Conservation (phyloP, 1,284 basidiomycete genomes). For the Volvariella surrecta region DNA sequence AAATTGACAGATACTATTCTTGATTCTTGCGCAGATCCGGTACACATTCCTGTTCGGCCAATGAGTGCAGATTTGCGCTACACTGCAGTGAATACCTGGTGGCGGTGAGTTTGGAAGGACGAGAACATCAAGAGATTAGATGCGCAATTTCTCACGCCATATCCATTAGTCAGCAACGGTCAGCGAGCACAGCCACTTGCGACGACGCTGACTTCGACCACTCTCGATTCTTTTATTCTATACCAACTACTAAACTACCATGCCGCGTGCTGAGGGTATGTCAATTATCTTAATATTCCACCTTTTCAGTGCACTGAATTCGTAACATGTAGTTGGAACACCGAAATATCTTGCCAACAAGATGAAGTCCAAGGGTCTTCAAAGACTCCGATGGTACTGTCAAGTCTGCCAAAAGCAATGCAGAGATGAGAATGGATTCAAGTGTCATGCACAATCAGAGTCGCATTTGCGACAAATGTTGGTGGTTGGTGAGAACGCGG, state of each 20-base stretch:
- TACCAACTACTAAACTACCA: constrained; percentile 15
- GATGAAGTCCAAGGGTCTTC: constrained; percentile 94
- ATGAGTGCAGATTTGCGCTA: too few species aligned
- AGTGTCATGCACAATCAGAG: constrained; percentile 83
- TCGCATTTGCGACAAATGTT: constrained; percentile 94
- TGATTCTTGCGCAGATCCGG: too few species aligned
- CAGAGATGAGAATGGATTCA: constrained; percentile 96
- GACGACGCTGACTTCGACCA: background rate
- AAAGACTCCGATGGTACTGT: constrained; percentile 92
- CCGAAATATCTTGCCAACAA: constrained; percentile 90
- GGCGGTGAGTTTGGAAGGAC: too few species aligned
- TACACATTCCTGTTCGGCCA: too few species aligned
- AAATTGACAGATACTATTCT: too few species aligned
- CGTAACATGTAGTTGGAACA: constrained; percentile 55
- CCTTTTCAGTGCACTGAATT: constrained; percentile 3
- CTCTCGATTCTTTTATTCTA: background rate
- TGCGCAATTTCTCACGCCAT: too few species aligned
- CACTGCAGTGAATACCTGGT: too few species aligned
- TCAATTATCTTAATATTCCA: background rate
- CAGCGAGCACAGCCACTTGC: too few species aligned
- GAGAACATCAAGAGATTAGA: too few species aligned
- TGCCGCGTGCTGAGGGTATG: constrained; percentile 75
- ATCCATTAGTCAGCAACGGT: too few species aligned
- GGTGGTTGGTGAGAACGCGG: constrained; percentile 88
- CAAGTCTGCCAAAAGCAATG: constrained; percentile 97